Base-by-base conservation (phyloP, 2,329 filamentous ascomycete species). In the Reticulascus tulasneorum region DNA sequence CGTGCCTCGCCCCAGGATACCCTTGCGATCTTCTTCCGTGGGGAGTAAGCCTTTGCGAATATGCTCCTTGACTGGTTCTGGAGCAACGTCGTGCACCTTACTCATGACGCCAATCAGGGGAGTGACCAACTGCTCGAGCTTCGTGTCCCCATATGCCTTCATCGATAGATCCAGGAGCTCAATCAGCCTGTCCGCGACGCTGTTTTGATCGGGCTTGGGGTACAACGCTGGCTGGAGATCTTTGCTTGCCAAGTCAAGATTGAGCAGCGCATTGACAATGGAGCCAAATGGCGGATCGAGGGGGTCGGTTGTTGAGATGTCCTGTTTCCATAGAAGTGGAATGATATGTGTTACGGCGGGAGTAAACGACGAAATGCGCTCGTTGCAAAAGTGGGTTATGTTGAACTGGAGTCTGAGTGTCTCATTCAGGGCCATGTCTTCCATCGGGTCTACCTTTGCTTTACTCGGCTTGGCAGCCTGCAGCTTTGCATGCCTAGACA, bases 321-420 rank as follows among this genome's bases (percentile, higher is more conserved):
- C 59, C 15, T 66, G 64, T 32, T 66, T 77, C 45, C 73, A 74
- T 20, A 97, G 67, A 13, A 96, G 74, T 28, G 77, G 75, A 38
- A 90, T 67, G 19, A 97, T 76, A 40, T 79, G 71, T 9, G 80
- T 73, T 26, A 94, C 73, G 4, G 83, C 79, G 16, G 75, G 65
- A 2, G 78, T 78, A 53, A 96, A 94, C 1, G 69, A 62, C 1
- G 67, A 57, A 5, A 66, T 62, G 18, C 82, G 70, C 26, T 81
- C 71, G 5, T 80, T 77, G 47, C 82, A 84, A 51, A 82, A 80
- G 50, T 90, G 82, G 2, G 84, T 85, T 35, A 95, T 71, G 59
- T 96, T 96, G 70, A 94, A 97, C 33, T 94, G 64, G 25, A 97
- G 71, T 54, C 94, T 96, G 32, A 93, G 66, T 0, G 85, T 91